Percentiles rank a stretch among this genome's conserved stretches.
These are phyloP conservation scores for Byssoonygena ceratinophila DNA, from an alignment of 2,329 filamentous ascomycete genomes.

Conservation along the genomic window DNA sequence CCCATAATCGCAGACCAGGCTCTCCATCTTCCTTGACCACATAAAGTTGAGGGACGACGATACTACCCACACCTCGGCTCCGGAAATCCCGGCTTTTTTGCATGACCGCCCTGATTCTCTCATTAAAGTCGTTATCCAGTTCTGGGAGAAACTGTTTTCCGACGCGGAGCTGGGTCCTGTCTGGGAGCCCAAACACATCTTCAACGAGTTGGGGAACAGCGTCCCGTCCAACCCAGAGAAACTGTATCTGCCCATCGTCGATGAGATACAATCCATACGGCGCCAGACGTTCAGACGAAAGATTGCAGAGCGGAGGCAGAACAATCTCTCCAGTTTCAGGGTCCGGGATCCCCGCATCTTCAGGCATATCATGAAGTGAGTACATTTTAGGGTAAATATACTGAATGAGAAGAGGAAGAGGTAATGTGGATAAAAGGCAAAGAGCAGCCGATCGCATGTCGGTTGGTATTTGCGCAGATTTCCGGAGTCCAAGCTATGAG, in stretches of 20 bases:
- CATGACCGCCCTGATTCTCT: constrained; percentile 78
- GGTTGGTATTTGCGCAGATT: constrained; percentile 85
- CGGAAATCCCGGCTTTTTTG: constrained; percentile 86
- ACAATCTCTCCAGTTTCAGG: constrained; percentile 77
- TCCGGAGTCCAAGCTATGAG: constrained; percentile 60
- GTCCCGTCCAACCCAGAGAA: constrained; percentile 91
- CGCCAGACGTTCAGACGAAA: constrained; percentile 78
- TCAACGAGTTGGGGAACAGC: constrained; percentile 76
- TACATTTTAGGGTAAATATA: constrained; percentile 83
- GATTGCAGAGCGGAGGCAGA: constrained; percentile 71
- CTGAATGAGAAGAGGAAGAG: constrained; percentile 78
- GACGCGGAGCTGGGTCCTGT: constrained; percentile 74
- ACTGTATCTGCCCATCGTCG: constrained; percentile 94
- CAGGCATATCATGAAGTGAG: constrained; percentile 90
- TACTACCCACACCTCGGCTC: constrained; percentile 80
- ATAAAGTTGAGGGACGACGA: constrained; percentile 85
- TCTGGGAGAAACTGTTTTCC: constrained; percentile 82
- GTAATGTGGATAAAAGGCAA: constrained; percentile 85
- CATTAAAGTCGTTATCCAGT: constrained; percentile 92
- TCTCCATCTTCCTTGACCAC: constrained; percentile 92
- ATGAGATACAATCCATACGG: constrained; percentile 91
- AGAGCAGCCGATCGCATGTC: constrained; percentile 89
- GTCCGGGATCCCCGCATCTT: constrained; percentile 77
- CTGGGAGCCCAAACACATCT: constrained; percentile 82
- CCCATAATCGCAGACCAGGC: constrained; percentile 89